A percentile compares a stretch with the other conserved stretches of the same genome.
These are phyloP conservation scores for Fibroporia radiculosa DNA, from an alignment of 768 basidiomycete genomes.

Conservation along the genomic window DNA sequence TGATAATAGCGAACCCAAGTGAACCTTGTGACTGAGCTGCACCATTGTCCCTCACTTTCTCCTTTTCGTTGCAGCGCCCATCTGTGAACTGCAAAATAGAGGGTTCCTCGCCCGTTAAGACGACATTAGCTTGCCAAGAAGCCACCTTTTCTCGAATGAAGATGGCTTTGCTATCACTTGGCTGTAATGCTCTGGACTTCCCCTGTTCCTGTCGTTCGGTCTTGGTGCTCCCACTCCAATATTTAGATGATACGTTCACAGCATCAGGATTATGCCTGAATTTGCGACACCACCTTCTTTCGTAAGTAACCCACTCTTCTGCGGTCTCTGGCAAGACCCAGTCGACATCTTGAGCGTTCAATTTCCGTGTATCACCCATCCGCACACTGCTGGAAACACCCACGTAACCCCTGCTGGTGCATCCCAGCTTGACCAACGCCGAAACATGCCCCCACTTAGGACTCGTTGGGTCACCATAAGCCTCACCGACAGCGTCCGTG, in stretches of 20 bases:
- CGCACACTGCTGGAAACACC: slow-evolving; percentile 15
- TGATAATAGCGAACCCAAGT: slow-evolving; percentile 38
- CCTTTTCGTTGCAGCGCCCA: slow-evolving; percentile 10
- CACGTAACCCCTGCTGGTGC: slow-evolving; percentile 29
- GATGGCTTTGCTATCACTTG: slow-evolving; percentile 13
- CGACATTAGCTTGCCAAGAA: slow-evolving; percentile 27
- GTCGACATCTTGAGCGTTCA: slow-evolving; percentile 15
- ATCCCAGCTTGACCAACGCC: slow-evolving; percentile 32
- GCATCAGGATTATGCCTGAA: slow-evolving; percentile 3
- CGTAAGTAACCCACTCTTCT: slow-evolving; percentile 41
- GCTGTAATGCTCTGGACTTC: not conserved
- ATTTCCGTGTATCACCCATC: slow-evolving; percentile 19
- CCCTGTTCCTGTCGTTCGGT: not conserved
- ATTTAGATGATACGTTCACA: slow-evolving; percentile 12
- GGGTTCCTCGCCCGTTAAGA: not conserved
- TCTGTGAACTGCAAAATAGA: slow-evolving; percentile 7
- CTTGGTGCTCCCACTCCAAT: slow-evolving; percentile 9
- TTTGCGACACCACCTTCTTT: slow-evolving; percentile 25
- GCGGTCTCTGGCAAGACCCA: slow-evolving; percentile 40
- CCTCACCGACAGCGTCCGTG: slow-evolving; percentile 25
- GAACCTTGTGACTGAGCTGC: slow-evolving; percentile 18
- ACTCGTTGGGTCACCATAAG: slow-evolving; percentile 32
- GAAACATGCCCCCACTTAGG: slow-evolving; percentile 41
- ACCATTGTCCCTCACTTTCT: slow-evolving; percentile 1
- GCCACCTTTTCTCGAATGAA: slow-evolving; percentile 28